A percentile compares a stretch with the other conserved stretches of the same genome.
These are phyloP conservation scores for Coniochaeta hoffmannii DNA, from an alignment of 2,329 filamentous ascomycete genomes.

Conservation along the genomic window DNA sequence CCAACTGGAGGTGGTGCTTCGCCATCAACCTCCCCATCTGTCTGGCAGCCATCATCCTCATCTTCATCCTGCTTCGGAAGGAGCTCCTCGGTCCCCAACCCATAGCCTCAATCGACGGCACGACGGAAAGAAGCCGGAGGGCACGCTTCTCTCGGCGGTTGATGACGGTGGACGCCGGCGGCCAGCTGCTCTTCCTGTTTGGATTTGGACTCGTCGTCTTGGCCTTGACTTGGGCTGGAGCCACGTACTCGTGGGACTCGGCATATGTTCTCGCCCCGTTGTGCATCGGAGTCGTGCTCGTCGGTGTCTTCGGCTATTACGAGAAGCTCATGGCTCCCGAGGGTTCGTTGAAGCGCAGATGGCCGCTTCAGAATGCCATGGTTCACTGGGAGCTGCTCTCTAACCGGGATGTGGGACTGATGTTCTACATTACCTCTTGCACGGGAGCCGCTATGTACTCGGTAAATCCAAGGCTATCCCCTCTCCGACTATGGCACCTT, in stretches of 20 bases:
- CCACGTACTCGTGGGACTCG: constrained; percentile 42
- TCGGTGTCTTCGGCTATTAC: constrained; percentile 37
- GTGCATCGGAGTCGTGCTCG: constrained; percentile 33
- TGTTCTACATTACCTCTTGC: constrained; percentile 55
- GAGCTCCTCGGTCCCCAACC: constrained; percentile 48
- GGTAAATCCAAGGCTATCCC: constrained; percentile 16
- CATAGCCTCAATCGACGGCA: constrained; percentile 30
- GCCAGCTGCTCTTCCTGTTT: constrained; percentile 47
- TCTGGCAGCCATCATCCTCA: constrained; percentile 40
- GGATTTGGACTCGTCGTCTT: constrained; percentile 47
- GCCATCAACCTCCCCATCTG: constrained; percentile 53
- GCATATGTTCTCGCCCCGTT: constrained; percentile 41
- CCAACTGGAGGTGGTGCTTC: constrained; percentile 61
- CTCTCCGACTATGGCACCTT: constrained; percentile 20
- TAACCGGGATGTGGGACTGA: constrained; percentile 49
- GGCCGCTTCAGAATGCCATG: constrained; percentile 53
- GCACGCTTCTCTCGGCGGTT: constrained; percentile 35
- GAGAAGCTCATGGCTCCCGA: constrained; percentile 46
- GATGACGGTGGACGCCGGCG: constrained; percentile 47
- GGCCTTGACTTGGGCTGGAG: constrained; percentile 48
- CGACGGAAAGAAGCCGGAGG: constrained; percentile 5
- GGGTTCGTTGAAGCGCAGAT: constrained; percentile 31
- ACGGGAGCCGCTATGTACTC: constrained; percentile 48
- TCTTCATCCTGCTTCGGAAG: constrained; percentile 49
- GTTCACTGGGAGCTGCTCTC: constrained; percentile 53